A percentile compares a stretch with the other conserved stretches of the same genome.
phyloP scores from a whole-genome alignment of 2,329 filamentous ascomycete genomes.

The Cercospora zeae-maydis region DNA sequence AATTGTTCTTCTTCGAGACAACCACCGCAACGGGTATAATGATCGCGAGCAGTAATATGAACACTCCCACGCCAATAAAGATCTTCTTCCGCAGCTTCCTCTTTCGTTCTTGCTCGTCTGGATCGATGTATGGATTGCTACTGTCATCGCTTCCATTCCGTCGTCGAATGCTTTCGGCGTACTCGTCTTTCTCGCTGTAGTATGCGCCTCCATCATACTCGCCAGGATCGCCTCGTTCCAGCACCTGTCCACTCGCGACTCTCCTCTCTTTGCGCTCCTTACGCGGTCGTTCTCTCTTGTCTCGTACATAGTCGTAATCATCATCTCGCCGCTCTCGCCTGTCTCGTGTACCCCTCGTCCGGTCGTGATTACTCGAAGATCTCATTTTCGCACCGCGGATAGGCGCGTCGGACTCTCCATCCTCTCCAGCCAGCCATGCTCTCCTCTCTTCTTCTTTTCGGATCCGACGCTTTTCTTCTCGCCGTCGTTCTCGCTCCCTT shows the following conservation, averaged over 20 bases:
- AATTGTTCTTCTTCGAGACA: slow-evolving; percentile 43
- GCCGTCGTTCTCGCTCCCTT: slow-evolving; percentile 28
- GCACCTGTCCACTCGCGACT: slow-evolving; percentile 46
- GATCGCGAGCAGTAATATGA: slow-evolving; percentile 44
- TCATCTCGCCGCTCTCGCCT: slow-evolving; percentile 5
- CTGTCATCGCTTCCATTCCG: slow-evolving; percentile 39
- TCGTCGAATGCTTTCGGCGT: slow-evolving; percentile 40
- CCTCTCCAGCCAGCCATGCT: slow-evolving; percentile 30
- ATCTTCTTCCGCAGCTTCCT: slow-evolving; percentile 55
- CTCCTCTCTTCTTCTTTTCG: slow-evolving; percentile 42
- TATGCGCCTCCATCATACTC: slow-evolving; percentile 34
- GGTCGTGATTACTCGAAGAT: slow-evolving; percentile 1
- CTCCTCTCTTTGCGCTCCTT: slow-evolving; percentile 36
- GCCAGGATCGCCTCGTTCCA: slow-evolving; percentile 37
- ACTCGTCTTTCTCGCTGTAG: slow-evolving; percentile 41
- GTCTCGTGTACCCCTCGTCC: slow-evolving; percentile 1
- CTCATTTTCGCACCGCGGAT: slow-evolving; percentile 15
- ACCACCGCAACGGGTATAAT: slow-evolving; percentile 48
- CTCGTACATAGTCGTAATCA: slow-evolving; percentile 22
- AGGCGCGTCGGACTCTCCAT: slow-evolving; percentile 30
- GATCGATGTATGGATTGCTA: slow-evolving; percentile 32
- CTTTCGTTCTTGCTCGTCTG: slow-evolving; percentile 40
- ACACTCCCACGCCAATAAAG: slow-evolving; percentile 39
- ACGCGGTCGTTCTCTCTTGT: slow-evolving; percentile 30
- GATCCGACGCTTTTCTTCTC: slow-evolving; percentile 37